Base-by-base conservation (phyloP, 192 early-diverging fungal genomes). In the Umbelopsis sp. region DNA sequence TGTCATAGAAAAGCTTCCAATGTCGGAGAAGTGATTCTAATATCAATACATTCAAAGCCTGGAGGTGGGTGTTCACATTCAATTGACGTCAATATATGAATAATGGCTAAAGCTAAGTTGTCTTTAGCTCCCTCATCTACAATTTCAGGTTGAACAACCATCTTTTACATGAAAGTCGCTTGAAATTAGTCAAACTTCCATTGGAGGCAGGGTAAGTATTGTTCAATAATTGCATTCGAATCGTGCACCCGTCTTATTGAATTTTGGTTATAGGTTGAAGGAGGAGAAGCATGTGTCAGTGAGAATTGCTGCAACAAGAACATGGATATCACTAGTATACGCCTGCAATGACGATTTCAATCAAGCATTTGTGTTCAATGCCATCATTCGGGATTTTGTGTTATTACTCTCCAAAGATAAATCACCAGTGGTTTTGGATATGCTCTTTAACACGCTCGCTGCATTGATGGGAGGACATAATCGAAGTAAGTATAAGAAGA, bases 231-330 rank as follows among this genome's bases (percentile, higher is more conserved):
- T 29, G n/a, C 26, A 29, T 34, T 4, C 26, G 31, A 34, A 11
- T 2, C n/a, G n/a, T 2, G 54, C 16, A 29, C 20, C 8, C 47
- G 17, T 1, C 0, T 20, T 34, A 29, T 34, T 20, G 32, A n/a
- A 31, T 20, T 3, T 36, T 22, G 31, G 4, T 5, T 11, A 11
- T 11, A 62, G 56, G 31, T 34, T 62, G 56, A 62, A 62, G 31
- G 56, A 62, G 26, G 56, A 62, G n/a, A 62, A 62, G 26, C 56
- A 62, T 62, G 26, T 62, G 7, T 62, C 56, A 20, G 56, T 62
- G 29, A 62, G 56, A 34, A 26, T 62, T 34, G 56, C 56, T 2
- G 56, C 56, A 4, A 62, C 56, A 11, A 62, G 26, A 20, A 32
- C 56, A 20, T 62, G 56, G 56, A 62, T 62, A 32, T 62, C 56